Evolutionary conservation across 73 alveolate genomes (phyloP), one percentile per base, ranked within the genome.

Genomic region (Loxodes magnus): DNA sequence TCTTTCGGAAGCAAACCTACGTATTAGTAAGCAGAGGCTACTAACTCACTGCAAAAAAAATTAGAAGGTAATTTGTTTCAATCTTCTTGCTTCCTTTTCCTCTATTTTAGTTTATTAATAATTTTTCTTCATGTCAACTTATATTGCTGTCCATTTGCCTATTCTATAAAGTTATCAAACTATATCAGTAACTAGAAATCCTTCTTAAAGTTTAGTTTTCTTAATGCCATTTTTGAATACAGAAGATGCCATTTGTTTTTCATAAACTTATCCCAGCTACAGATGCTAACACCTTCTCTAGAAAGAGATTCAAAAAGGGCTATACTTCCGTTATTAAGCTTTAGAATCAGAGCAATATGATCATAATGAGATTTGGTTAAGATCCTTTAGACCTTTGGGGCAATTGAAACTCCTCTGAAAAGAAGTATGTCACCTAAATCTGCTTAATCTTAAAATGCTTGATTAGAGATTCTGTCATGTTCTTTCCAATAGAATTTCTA

Each of bases 331-430:
- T 62, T 63, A 3, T 49, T 54, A 36, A 58, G 70, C 60, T 81
- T 82, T 10, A 74, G 59, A 22, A 82, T 61, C 68, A 87, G 57
- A 0, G 82, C 94, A 5, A 87, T 88, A 62, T 87, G 97, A 37
- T 87, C 95, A 68, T 66, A 87, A 5, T 87, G 84, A 12, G 77
- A 55, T 37, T 41, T 30, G 2, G 93, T 77, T 25, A 81, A 15
- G 9, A 77, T 41, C 51, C 95, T 71, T 36, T 78, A 74, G 29
- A 71, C 43, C 53, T 37, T 49, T 4, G 72, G 56, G 7, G 68
- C 75, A 0, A 64, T 35, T 21, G 54, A 15, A 55, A 55, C 56
- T 26, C 50, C 48, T 37, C 30, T 27, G 56, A 56, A 64, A 3
- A 64, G 46, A 15, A 64, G 10, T n/a, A 64, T n/a, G 56, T 64